A percentile compares a stretch with the other conserved stretches of the same genome.
Conservation (phyloP, 2,329 filamentous ascomycete species). For the Esteya vermicola region DNA sequence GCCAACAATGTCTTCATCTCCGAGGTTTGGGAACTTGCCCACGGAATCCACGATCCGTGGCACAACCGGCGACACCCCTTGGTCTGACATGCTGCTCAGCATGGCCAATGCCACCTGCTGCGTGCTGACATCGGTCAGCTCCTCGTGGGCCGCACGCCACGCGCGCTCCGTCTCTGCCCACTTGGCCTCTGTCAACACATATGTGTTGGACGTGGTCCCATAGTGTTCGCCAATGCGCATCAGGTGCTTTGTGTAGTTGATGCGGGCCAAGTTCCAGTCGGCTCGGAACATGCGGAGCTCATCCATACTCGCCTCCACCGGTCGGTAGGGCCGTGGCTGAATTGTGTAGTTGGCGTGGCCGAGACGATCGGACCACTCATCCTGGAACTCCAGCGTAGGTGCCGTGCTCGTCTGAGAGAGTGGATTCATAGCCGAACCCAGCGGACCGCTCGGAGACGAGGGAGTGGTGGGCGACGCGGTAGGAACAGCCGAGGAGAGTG, state of each 20-base stretch:
- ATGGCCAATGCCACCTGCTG: slow-evolving; percentile 15
- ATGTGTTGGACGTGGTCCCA: slow-evolving; percentile 77
- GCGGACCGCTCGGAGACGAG: too few species aligned
- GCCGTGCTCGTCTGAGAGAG: slow-evolving; percentile 16
- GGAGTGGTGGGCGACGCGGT: too few species aligned
- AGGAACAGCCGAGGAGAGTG: too few species aligned
- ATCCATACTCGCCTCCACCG: slow-evolving; percentile 44
- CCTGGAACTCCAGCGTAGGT: slow-evolving; percentile 46
- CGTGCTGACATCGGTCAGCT: slow-evolving; percentile 35
- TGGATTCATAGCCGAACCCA: too few species aligned
- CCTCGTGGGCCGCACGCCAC: slow-evolving; percentile 60
- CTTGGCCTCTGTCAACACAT: slow-evolving; percentile 72
- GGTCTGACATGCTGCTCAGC: slow-evolving; percentile 28
- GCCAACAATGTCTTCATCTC: slow-evolving; percentile 85
- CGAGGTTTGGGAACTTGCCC: slow-evolving; percentile 77
- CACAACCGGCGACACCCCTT: slow-evolving; percentile 49
- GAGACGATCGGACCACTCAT: slow-evolving; percentile 72
- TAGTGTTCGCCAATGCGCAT: slow-evolving; percentile 84
- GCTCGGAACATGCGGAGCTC: slow-evolving; percentile 48
- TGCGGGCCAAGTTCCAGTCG: slow-evolving; percentile 72
- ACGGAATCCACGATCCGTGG: slow-evolving; percentile 57
- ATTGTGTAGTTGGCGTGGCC: slow-evolving; percentile 94
- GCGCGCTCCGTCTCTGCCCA: slow-evolving; percentile 66
- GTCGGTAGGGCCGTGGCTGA: slow-evolving; percentile 63
- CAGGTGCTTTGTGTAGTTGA: slow-evolving; percentile 80